These are phyloP conservation scores for Parastagonospora nodorum DNA, from an alignment of 2,329 filamentous ascomycete genomes.

Conservation along the genomic window DNA sequence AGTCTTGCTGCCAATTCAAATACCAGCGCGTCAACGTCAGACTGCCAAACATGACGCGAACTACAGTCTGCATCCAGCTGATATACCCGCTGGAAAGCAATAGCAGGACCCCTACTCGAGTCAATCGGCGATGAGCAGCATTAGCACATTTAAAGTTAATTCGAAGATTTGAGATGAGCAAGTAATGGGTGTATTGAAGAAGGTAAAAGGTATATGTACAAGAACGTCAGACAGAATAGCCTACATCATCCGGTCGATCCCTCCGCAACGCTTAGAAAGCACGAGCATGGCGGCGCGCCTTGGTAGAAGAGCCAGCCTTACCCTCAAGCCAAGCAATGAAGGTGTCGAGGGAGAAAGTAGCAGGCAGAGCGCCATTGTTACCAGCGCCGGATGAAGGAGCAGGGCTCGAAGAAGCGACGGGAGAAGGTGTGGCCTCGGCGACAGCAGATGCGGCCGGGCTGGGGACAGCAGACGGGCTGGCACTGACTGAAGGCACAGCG, in stretches of 20 bases:
- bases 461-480: neutral
- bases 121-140: too few relatives aligned
- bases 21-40: too few relatives aligned
- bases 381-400: slow-evolving; percentile 23
- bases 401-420: slow-evolving; percentile 4
- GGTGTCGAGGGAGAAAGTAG: slow-evolving; percentile 29
- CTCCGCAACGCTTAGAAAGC: slow-evolving; percentile 3
- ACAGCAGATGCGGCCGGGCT: neutral
- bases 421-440: neutral
- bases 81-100: neutral
- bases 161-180: neutral
- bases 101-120: neutral
- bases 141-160: too few relatives aligned
- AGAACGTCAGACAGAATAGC: slow-evolving; percentile 6
- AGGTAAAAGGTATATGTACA: slow-evolving; percentile 12
- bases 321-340: slow-evolving; percentile 31
- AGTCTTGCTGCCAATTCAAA: too few relatives aligned
- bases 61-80: neutral
- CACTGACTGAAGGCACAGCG: slow-evolving; percentile 1
- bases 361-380: slow-evolving; percentile 24
- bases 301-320: slow-evolving; percentile 9
- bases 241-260: neutral
- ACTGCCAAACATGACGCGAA: neutral
- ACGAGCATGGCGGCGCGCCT: slow-evolving; percentile 4
- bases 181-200: neutral